Base-by-base conservation (phyloP, 208 protist species). In the Trypanosoma grayi region DNA sequence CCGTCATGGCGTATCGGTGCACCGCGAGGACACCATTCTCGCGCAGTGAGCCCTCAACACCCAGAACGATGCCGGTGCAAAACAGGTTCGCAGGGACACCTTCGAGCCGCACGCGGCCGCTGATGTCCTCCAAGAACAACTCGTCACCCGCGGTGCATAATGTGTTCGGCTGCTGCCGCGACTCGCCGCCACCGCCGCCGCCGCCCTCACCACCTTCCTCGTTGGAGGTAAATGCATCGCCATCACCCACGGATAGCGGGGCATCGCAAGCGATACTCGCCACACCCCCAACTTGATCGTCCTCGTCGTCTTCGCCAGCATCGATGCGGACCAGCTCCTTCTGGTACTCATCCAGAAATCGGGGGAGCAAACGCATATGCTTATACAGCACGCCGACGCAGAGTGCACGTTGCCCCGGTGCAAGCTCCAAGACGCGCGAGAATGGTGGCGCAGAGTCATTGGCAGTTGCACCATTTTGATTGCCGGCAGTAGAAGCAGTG, bases 381-480 rank as follows among this genome's bases (percentile, higher is more conserved):
- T 95, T 97, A 74, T 93, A 97, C 14, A 93, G 40, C 7, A 94
- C 81, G 3, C 92, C 92, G 2, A 90, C 81, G 40, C 74, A 90
- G 9, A 93, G 6, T 13, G 81, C 68, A 0, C 81, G 76, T 28
- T 75, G 66, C 5, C 79, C 83, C 14, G 71, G 66, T n/a, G 48
- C 39, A 51, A 96, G 70, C 40, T 93, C 82, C 27, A 96, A 73
- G 28, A 93, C 70, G 40, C 86, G 84, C 9, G 45, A 20, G n/a
- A 44, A 5, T 0, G 60, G 52, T 27, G 41, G 30, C 24, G 39
- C 18, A 36, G 25, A 37, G 41, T 39, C 5, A 31, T 1, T 14
- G 9, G 48, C 50, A 60, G 59, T 18, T 30, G 39, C 11, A 44
- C 13, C 18, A 39, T n/a, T n/a, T n/a, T n/a, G n/a, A n/a, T n/a